Conservation (phyloP, 768 basidiomycete genomes). For the Pulveroboletus sp. region DNA sequence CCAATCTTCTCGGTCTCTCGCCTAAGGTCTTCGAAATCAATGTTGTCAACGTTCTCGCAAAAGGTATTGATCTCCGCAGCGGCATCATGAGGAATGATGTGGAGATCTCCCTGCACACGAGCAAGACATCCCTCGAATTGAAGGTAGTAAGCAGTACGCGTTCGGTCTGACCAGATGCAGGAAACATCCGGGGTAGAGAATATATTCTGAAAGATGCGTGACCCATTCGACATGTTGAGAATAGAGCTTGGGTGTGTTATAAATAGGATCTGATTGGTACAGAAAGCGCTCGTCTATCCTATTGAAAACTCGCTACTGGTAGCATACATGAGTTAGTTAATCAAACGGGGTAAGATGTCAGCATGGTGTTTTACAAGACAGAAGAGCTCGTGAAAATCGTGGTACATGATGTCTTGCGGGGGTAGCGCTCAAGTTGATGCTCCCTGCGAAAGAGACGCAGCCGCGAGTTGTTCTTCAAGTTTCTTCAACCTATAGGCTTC, state of each 20-base stretch:
- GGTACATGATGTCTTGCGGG: no score
- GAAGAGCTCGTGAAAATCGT: no score
- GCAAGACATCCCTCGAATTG: conserved; percentile 34
- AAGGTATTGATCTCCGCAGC: conserved; percentile 34
- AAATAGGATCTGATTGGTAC: no score
- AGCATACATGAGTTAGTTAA: no score
- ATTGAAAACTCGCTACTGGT: no score
- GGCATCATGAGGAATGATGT: conserved; percentile 39
- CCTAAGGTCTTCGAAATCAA: conserved; percentile 39
- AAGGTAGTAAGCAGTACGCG: conserved; percentile 25
- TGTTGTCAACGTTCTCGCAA: conserved; percentile 32
- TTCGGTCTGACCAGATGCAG: conserved; percentile 40
- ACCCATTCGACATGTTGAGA: background rate
- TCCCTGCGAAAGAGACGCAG: no score
- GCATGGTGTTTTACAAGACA: no score
- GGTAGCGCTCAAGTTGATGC: no score
- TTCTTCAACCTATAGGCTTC: background rate
- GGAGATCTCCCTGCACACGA: conserved; percentile 36
- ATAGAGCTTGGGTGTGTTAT: no score
- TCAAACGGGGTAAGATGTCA: no score
- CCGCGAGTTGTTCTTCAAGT: no score
- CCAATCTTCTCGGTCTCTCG: conserved; percentile 42
- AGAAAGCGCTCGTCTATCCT: no score
- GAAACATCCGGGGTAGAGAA: conserved; percentile 39
- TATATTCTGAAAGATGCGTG: conserved; percentile 36